These are phyloP conservation scores for Neoboletus subvelutipes DNA, from an alignment of 768 basidiomycete genomes.

Conservation along the genomic window DNA sequence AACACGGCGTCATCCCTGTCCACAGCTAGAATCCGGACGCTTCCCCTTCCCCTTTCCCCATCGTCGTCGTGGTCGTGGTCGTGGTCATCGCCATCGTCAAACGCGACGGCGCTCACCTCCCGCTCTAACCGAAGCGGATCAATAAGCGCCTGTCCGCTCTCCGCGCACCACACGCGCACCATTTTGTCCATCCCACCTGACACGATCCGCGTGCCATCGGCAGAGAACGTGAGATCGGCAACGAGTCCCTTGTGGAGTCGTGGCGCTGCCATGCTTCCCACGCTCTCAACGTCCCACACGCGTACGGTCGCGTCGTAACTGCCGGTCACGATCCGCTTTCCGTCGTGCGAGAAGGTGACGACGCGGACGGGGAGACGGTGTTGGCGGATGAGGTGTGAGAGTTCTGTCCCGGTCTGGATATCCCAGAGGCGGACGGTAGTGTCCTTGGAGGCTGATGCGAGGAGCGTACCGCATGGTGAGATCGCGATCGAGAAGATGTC, in stretches of 20 bases:
- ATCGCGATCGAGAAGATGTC: constrained; percentile 28
- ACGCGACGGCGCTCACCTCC: constrained; percentile 21
- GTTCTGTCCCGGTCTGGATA: constrained; percentile 16
- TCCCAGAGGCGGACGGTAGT: constrained; percentile 34
- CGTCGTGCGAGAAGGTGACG: constrained; percentile 30
- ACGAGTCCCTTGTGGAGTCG: constrained; percentile 31
- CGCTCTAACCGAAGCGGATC: constrained; percentile 23
- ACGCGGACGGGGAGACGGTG: constrained; percentile 26
- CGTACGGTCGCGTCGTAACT: constrained; percentile 28
- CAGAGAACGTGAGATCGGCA: constrained; percentile 26
- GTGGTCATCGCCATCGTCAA: constrained; percentile 13
- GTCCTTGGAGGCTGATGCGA: constrained; percentile 33
- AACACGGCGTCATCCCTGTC: constrained; percentile 25
- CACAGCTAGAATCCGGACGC: constrained; percentile 22
- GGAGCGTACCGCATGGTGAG: constrained; percentile 30
- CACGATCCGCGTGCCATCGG: constrained; percentile 27
- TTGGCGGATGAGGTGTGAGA: constrained; percentile 28
- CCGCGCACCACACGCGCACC: constrained; percentile 32
- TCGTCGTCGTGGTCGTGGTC: constrained; percentile 2
- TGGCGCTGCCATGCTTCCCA: constrained; percentile 25
- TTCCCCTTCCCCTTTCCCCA: not conserved
- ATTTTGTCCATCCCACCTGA: constrained; percentile 32
- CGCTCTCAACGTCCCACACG: constrained; percentile 33
- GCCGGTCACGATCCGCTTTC: constrained; percentile 29
- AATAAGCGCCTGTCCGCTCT: constrained; percentile 19